phyloP scores from a whole-genome alignment of 148 eudicot species.

The Chenopodium quinoa region DNA sequence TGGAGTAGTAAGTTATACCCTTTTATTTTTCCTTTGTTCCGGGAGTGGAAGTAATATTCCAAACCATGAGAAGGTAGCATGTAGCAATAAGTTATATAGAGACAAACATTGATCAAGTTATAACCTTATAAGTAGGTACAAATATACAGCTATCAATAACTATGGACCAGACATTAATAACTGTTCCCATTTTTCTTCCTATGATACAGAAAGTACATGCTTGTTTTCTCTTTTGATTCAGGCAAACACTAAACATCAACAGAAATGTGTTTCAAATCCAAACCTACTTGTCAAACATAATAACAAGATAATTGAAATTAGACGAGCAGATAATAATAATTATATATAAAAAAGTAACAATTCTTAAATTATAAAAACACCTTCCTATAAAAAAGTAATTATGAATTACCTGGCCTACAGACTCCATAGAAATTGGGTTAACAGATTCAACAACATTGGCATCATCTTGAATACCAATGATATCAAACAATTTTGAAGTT shows the following conservation, averaged over 20 bases:
- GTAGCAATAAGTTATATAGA: neutral
- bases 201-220: neutral
- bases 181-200: neutral
- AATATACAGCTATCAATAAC: neutral
- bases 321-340: neutral
- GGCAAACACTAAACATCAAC: neutral
- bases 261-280: neutral
- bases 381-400: neutral
- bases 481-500: slow-evolving; percentile 52
- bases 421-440: slow-evolving; percentile 80
- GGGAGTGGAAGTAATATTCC: neutral
- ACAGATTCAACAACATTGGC: slow-evolving; percentile 45
- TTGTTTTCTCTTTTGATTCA: neutral
- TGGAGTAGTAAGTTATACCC: neutral
- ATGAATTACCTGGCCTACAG: slow-evolving; percentile 70
- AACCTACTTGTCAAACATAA: neutral
- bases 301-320: neutral
- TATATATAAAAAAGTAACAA: neutral
- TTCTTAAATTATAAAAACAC: slow-evolving; percentile 5
- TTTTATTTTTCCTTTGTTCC: neutral
- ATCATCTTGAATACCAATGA: slow-evolving; percentile 34
- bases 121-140: neutral
- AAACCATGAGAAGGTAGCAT: neutral
- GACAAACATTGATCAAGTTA: neutral
- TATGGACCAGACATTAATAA: neutral